These are phyloP conservation scores for Gastrolobium bilobum DNA, from an alignment of 306 rosid species.

Conservation along the genomic window DNA sequence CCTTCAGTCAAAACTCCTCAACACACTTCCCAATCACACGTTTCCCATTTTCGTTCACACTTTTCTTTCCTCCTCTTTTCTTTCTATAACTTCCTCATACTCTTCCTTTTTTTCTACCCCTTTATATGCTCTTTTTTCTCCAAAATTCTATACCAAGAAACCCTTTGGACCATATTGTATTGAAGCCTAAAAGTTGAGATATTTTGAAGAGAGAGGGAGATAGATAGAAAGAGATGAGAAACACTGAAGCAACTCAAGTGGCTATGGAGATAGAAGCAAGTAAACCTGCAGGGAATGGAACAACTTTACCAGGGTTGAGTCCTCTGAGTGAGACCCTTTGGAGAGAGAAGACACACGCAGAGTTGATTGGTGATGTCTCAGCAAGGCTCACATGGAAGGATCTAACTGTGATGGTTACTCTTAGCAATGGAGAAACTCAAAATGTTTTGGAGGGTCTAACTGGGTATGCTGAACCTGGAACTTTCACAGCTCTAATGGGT, in stretches of 20 bases:
- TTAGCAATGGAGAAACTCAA: conserved; percentile 81
- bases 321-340: conserved; percentile 95
- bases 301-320: conserved; percentile 64
- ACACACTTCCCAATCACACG: conserved; percentile 48
- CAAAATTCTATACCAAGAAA: neutral
- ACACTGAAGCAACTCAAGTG: conserved; percentile 41
- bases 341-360: conserved; percentile 77
- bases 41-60: conserved; percentile 67
- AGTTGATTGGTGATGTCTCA: conserved; percentile 82
- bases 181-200: conserved; percentile 16
- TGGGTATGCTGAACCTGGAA: conserved; percentile 97
- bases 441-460: conserved; percentile 85
- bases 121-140: neutral
- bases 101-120: neutral
- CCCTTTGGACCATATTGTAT: neutral
- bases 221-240: conserved; percentile 48
- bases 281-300: conserved; percentile 60
- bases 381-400: conserved; percentile 98
- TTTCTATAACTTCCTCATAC: conserved; percentile 26
- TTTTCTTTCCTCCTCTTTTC: conserved; percentile 47
- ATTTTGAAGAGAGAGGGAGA: too few species aligned
- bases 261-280: conserved; percentile 83
- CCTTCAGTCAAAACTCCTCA: conserved; percentile 69
- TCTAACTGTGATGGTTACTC: conserved; percentile 89
- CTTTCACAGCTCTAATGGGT: conserved; percentile 94